Percentiles rank a stretch among this genome's conserved stretches.
Evolutionary conservation across 83 land plant species (phyloP).

Genomic region (Larix sibirica): DNA sequence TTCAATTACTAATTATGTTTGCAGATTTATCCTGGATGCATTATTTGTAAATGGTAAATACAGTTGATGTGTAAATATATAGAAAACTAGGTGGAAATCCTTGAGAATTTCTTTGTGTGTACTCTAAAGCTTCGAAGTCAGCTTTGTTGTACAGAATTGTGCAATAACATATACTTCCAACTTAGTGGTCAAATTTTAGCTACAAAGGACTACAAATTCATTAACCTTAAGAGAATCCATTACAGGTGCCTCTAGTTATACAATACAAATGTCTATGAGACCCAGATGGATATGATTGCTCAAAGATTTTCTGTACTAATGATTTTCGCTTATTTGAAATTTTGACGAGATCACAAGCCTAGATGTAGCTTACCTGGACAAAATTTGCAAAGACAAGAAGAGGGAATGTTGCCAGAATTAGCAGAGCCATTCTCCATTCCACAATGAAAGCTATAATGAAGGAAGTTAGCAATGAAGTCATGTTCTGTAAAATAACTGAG

Average conservation of each 20-base stretch:
- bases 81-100: background rate
- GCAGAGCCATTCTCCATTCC: conserved; percentile 82
- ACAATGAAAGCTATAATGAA: conserved; percentile 80
- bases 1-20: background rate
- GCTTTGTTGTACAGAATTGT: background rate
- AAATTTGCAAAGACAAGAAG: conserved; percentile 76
- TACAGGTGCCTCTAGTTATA: background rate
- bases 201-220: background rate
- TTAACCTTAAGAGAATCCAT: background rate
- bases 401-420: conserved; percentile 75
- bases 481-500: conserved; percentile 75
- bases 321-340: too few species aligned
- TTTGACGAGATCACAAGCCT: too few species aligned
- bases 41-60: background rate
- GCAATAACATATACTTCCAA: background rate
- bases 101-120: background rate
- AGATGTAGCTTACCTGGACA: conserved; percentile 52
- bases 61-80: background rate
- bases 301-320: background rate
- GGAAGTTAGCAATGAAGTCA: conserved; percentile 73
- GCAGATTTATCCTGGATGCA: background rate
- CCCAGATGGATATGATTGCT: background rate
- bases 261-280: background rate
- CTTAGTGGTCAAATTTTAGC: background rate
- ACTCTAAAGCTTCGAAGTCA: background rate